Conservation (phyloP, 1,139 yeast genomes). For the Yamadazyma jaroonii region DNA sequence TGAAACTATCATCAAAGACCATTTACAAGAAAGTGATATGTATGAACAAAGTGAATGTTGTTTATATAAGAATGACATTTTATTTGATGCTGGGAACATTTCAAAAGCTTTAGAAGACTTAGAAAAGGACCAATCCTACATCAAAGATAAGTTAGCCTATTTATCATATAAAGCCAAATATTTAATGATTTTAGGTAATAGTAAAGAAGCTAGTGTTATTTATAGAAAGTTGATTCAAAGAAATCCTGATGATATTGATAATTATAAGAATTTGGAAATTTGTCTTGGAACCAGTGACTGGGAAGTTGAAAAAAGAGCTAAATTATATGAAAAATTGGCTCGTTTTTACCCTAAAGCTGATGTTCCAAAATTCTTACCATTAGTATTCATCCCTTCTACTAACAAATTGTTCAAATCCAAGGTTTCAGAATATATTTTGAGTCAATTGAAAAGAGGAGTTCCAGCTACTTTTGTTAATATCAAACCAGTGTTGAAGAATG, state of each 20-base stretch:
- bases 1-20: slow-evolving; percentile 69
- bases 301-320: slow-evolving; percentile 39
- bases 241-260: slow-evolving; percentile 76
- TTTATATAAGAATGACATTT: slow-evolving; percentile 67
- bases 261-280: slow-evolving; percentile 65
- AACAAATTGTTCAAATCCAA: slow-evolving; percentile 40
- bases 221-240: slow-evolving; percentile 74
- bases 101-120: slow-evolving; percentile 63
- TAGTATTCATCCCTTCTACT: slow-evolving; percentile 65
- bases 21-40: slow-evolving; percentile 61
- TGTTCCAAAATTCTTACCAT: slow-evolving; percentile 74
- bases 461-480: slow-evolving; percentile 89
- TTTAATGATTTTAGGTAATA: slow-evolving; percentile 35
- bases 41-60: slow-evolving; percentile 80
- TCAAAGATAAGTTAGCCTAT: slow-evolving; percentile 62
- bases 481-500: slow-evolving; percentile 68
- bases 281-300: slow-evolving; percentile 46
- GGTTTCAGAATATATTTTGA: slow-evolving; percentile 51
- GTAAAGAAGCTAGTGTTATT: slow-evolving; percentile 62
- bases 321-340: slow-evolving; percentile 61
- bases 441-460: slow-evolving; percentile 73
- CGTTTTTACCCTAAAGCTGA: slow-evolving; percentile 81
- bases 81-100: slow-evolving; percentile 63
- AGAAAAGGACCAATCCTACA: slow-evolving; percentile 49
- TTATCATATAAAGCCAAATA: slow-evolving; percentile 70